Evolutionary conservation across 2,329 filamentous ascomycete genomes (phyloP), one percentile per base, ranked within the genome.

Genomic region (Cercospora sp.): DNA sequence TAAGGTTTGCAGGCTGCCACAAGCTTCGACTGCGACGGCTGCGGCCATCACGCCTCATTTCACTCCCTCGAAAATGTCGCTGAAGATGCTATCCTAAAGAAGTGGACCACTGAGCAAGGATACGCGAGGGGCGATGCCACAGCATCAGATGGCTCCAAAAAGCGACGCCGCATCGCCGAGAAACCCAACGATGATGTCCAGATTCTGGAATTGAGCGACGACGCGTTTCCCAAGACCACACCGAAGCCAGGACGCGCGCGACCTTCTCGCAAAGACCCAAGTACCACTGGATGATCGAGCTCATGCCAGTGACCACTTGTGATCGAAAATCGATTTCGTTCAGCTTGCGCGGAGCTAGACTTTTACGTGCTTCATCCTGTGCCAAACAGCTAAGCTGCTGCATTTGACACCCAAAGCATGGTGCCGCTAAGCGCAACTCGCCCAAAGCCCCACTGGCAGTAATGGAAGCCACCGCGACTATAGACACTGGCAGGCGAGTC

Each of bases 21-120:
- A 0, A 83, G 80, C 6, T 87, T 84, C 77, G 83, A 85, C 69
- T 87, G 85, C 74, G 85, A 87, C 73, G 85, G 85, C 60, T 87
- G 85, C 71, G 76, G 75, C 31, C 85, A 87, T 73, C 85, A 87
- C 72, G 85, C 85, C 6, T 83, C 80, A 10, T 87, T 85, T 70
- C 85, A 87, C 75, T 81, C 75, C 61, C 80, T 87, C 78, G 83
- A 85, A 68, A 86, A 85, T 65, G 77, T 79, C n/a, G 72, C 75
- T 9, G 84, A 86, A 59, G 81, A 85, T 63, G 83, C 81, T 53
- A 77, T 83, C 5, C 74, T 81, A 28, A 79, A 79, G 73, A 81
- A 80, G 28, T 84, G 82, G 84, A 78, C 80, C 55, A 42, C 53
- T 7, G 79, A 80, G 66, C 78, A 79, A n/a, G 77, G 76, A 36